A percentile compares a stretch with the other conserved stretches of the same genome.
These are phyloP conservation scores for Cyphellophora attinorum DNA, from an alignment of 2,329 filamentous ascomycete genomes.

Conservation along the genomic window DNA sequence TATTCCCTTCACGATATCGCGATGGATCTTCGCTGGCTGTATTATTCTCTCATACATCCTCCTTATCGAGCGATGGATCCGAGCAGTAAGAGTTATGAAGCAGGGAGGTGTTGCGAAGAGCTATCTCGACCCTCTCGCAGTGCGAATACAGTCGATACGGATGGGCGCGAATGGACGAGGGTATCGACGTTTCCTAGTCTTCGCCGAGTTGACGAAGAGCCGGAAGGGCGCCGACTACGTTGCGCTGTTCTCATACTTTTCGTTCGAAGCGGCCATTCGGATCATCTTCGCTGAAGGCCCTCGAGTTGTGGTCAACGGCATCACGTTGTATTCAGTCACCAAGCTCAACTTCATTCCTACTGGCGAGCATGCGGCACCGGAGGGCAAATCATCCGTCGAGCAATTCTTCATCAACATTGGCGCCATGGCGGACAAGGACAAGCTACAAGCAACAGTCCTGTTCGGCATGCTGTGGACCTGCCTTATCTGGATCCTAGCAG, in stretches of 20 bases:
- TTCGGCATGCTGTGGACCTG: slow-evolving; percentile 89
- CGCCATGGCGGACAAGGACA: slow-evolving; percentile 61
- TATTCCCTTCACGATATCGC: slow-evolving; percentile 67
- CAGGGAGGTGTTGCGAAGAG: slow-evolving; percentile 81
- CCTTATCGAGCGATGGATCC: slow-evolving; percentile 67
- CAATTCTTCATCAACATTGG: slow-evolving; percentile 79
- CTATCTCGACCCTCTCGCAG: slow-evolving; percentile 81
- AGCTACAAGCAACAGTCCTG: slow-evolving; percentile 71
- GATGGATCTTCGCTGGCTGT: slow-evolving; percentile 90
- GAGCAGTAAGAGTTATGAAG: slow-evolving; percentile 70
- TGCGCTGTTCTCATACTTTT: slow-evolving; percentile 84
- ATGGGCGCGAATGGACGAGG: slow-evolving; percentile 60
- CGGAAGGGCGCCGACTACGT: slow-evolving; percentile 86
- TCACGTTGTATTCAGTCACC: slow-evolving; percentile 81
- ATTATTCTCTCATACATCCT: slow-evolving; percentile 87
- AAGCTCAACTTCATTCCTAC: slow-evolving; percentile 60
- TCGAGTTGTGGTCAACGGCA: slow-evolving; percentile 78
- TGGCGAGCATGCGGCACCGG: slow-evolving; percentile 40
- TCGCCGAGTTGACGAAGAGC: slow-evolving; percentile 80
- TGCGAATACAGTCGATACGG: slow-evolving; percentile 74
- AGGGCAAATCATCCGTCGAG: slow-evolving; percentile 54
- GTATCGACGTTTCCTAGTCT: slow-evolving; percentile 85
- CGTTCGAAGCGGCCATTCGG: slow-evolving; percentile 73
- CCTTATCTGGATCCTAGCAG: slow-evolving; percentile 76
- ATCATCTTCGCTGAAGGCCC: slow-evolving; percentile 86